Conservation (phyloP, 345 rosid genomes). For the Linum lewisii region DNA sequence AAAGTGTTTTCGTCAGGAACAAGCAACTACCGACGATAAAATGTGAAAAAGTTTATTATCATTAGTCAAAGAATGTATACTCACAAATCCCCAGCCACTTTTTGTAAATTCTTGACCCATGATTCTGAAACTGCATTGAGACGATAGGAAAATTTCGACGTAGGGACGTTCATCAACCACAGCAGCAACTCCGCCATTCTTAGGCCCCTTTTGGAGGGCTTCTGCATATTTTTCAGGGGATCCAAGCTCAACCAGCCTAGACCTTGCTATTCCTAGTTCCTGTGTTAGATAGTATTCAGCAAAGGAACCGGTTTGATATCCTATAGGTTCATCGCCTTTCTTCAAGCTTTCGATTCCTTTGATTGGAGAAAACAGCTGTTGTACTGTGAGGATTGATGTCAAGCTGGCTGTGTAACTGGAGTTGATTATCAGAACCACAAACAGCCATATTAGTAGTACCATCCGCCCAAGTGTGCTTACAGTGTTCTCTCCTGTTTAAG, state of each 20-base stretch:
- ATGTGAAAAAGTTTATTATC: neutral
- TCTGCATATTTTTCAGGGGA: constrained; percentile 70
- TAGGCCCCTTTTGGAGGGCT: constrained; percentile 63
- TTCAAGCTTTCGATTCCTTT: constrained; percentile 74
- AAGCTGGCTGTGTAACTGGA: constrained; percentile 96
- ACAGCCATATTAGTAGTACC: constrained; percentile 87
- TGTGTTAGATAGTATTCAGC: constrained; percentile 62
- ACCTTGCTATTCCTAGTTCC: constrained; percentile 61
- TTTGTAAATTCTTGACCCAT: constrained; percentile 83
- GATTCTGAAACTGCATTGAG: constrained; percentile 61
- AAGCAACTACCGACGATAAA: neutral
- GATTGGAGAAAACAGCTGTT: constrained; percentile 69
- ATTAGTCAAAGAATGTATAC: constrained; percentile 16
- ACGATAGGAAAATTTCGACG: constrained; percentile 65
- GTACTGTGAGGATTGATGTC: constrained; percentile 89
- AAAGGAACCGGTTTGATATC: constrained; percentile 86
- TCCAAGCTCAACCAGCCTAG: constrained; percentile 67
- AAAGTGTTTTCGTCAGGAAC: neutral
- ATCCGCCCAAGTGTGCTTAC: constrained; percentile 73
- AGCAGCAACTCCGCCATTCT: constrained; percentile 78
- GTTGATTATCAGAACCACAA: constrained; percentile 81
- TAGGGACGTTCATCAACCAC: constrained; percentile 81
- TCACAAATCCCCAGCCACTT: constrained; percentile 93
- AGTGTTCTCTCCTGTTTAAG: constrained; percentile 69
- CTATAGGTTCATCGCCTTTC: constrained; percentile 51